Conservation (phyloP, 2,329 filamentous ascomycete species). For the Sphaerulina populicola region DNA sequence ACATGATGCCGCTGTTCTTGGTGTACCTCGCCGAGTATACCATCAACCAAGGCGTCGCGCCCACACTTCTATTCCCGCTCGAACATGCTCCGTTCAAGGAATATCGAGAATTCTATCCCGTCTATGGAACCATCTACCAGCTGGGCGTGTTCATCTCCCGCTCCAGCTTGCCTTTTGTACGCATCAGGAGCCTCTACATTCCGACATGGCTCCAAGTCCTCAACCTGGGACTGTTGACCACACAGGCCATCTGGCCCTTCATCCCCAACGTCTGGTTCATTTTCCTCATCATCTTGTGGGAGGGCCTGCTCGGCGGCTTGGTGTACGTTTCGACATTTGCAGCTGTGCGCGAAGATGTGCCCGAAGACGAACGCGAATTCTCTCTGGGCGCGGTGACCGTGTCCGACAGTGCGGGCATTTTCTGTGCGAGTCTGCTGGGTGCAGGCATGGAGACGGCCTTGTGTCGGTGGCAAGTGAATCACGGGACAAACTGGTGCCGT, state of each 20-base stretch:
- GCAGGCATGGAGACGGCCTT: constrained; percentile 74
- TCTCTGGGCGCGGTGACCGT: constrained; percentile 83
- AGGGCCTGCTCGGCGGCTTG: constrained; percentile 78
- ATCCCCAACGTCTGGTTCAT: constrained; percentile 80
- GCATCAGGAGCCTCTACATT: constrained; percentile 70
- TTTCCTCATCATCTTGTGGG: constrained; percentile 83
- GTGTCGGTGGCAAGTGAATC: constrained; percentile 75
- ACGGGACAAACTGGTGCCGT: constrained; percentile 57
- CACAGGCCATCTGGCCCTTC: constrained; percentile 67
- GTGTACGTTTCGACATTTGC: constrained; percentile 97
- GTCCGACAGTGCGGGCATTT: constrained; percentile 85
- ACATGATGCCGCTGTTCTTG: constrained; percentile 82
- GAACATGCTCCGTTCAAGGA: constrained; percentile 65
- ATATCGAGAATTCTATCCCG: constrained; percentile 84
- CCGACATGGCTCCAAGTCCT: constrained; percentile 73
- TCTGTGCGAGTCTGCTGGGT: constrained; percentile 73
- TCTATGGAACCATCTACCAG: constrained; percentile 92
- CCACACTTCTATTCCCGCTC: constrained; percentile 81
- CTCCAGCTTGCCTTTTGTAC: constrained; percentile 78
- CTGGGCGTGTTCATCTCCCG: constrained; percentile 90
- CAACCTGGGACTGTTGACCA: constrained; percentile 65
- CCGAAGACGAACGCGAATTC: constrained; percentile 74
- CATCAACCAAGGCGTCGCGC: constrained; percentile 90
- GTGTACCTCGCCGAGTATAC: constrained; percentile 96
- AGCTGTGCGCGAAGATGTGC: constrained; percentile 79